Conservation (phyloP, 176 grass and related monocot genomes). For the Zizania latifolia region DNA sequence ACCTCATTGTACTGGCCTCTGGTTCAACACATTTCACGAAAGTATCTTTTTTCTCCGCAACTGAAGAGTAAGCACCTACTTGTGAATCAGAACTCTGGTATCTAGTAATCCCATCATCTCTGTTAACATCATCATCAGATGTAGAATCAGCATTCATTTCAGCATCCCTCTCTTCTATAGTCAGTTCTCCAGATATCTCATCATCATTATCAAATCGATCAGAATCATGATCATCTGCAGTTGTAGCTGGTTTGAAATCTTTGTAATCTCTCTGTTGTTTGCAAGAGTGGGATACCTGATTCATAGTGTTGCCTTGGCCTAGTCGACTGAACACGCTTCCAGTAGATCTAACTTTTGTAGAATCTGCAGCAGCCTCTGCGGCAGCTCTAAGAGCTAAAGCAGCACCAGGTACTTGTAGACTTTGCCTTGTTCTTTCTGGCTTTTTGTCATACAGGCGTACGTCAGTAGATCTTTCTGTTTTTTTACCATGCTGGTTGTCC, state of each 20-base stretch:
- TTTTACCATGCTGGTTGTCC: constrained; percentile 33
- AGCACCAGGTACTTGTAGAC: constrained; percentile 49
- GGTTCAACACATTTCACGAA: constrained; percentile 36
- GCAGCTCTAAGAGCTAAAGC: constrained; percentile 73
- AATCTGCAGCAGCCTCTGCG: constrained; percentile 71
- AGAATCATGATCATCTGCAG: constrained; percentile 30
- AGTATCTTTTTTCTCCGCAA: constrained; percentile 32
- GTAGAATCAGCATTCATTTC: constrained; percentile 44
- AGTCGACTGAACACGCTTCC: constrained; percentile 86
- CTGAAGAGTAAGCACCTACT: constrained; percentile 7
- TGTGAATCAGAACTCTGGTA: constrained; percentile 37
- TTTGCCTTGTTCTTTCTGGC: constrained; percentile 54
- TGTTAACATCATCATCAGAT: constrained; percentile 51
- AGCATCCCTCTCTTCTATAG: constrained; percentile 27
- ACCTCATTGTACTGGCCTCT: constrained; percentile 10
- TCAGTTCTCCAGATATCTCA: constrained; percentile 40
- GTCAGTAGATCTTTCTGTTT: constrained; percentile 32
- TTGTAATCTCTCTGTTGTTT: constrained; percentile 37
- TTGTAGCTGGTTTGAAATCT: constrained; percentile 32
- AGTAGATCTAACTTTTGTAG: constrained; percentile 55
- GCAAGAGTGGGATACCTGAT: constrained; percentile 27
- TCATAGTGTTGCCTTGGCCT: constrained; percentile 42
- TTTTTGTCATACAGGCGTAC: constrained; percentile 22
- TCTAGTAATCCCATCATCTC: constrained; percentile 28
- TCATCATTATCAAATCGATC: constrained; percentile 47